A percentile compares a stretch with the other conserved stretches of the same genome.
Conservation (phyloP, 192 early-diverging fungal genomes). For the Umbelopsis ramanniana region DNA sequence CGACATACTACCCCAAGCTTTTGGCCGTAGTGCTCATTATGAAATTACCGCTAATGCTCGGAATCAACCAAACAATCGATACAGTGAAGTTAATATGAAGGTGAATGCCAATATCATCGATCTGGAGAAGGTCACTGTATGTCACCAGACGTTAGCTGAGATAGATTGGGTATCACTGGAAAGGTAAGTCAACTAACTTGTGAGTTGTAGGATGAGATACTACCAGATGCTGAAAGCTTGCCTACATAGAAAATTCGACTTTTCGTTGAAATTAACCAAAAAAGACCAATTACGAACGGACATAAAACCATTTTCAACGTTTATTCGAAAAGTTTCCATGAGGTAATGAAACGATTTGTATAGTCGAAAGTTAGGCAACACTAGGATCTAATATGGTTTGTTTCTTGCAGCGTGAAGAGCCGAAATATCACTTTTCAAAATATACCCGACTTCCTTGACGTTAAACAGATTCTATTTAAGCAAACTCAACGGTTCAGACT, state of each 20-base stretch:
- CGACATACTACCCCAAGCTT: slow-evolving; percentile 22
- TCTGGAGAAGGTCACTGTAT: slow-evolving; percentile 39
- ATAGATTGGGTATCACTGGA: slow-evolving; percentile 42
- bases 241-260: slow-evolving; percentile 42
- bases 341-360: slow-evolving; percentile 9
- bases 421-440: slow-evolving; percentile 43
- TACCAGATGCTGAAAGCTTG: not conserved
- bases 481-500: slow-evolving; percentile 36
- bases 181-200: slow-evolving; percentile 27
- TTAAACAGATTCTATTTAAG: slow-evolving; percentile 36
- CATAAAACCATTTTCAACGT: slow-evolving; percentile 48
- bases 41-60: slow-evolving; percentile 45
- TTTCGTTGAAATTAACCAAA: slow-evolving; percentile 32
- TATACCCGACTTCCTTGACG: slow-evolving; percentile 40
- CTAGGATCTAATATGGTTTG: not conserved
- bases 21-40: slow-evolving; percentile 25
- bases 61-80: slow-evolving; percentile 38
- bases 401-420: not conserved
- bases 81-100: slow-evolving; percentile 37
- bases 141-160: slow-evolving; percentile 30
- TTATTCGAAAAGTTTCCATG: slow-evolving; percentile 47
- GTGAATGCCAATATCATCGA: slow-evolving; percentile 37
- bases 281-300: slow-evolving; percentile 34
- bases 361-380: not conserved
- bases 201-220: not conserved